A percentile compares a stretch with the other conserved stretches of the same genome.
phyloP scores from a whole-genome alignment of 495 filamentous ascomycete species.

The Penicillium cinerascens region DNA sequence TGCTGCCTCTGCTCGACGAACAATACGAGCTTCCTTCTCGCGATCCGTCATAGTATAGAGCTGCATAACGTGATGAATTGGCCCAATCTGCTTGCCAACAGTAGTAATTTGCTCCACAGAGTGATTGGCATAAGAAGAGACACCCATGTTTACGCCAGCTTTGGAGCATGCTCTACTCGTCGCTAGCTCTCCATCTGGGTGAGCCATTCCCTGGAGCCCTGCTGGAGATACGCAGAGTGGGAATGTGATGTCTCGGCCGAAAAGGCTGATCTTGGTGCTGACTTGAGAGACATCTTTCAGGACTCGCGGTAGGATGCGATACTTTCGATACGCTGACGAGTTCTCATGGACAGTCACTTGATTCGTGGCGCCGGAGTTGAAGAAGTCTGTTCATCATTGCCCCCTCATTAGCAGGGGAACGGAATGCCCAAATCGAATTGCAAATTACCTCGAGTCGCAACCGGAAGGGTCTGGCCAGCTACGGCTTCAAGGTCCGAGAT shows the following conservation, averaged over 20 bases:
- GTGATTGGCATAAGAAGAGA: slow-evolving; percentile 53
- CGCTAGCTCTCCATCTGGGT: slow-evolving; percentile 63
- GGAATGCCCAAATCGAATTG: neutral
- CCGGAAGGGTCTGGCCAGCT: slow-evolving; percentile 10
- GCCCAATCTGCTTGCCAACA: slow-evolving; percentile 30
- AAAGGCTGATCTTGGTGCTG: slow-evolving; percentile 40
- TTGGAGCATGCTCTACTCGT: slow-evolving; percentile 55
- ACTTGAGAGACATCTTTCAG: slow-evolving; percentile 47
- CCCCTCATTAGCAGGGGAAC: slow-evolving; percentile 4
- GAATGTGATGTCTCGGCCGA: slow-evolving; percentile 33
- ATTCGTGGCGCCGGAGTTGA: slow-evolving; percentile 44
- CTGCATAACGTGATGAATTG: slow-evolving; percentile 59
- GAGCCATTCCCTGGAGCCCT: slow-evolving; percentile 60
- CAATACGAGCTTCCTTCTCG: slow-evolving; percentile 51
- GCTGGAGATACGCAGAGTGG: slow-evolving; percentile 55
- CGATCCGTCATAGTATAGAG: slow-evolving; percentile 71
- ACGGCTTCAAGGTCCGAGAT: slow-evolving; percentile 19
- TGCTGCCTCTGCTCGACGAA: slow-evolving; percentile 40
- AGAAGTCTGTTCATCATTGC: slow-evolving; percentile 35
- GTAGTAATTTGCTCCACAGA: slow-evolving; percentile 54
- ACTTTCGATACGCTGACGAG: slow-evolving; percentile 38
- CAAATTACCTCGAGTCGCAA: slow-evolving; percentile 13
- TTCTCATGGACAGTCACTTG: slow-evolving; percentile 47
- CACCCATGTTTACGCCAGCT: slow-evolving; percentile 45
- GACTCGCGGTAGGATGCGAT: slow-evolving; percentile 48